phyloP scores from a whole-genome alignment of 2,329 filamentous ascomycete genomes.

The Ophiostoma sp. region DNA sequence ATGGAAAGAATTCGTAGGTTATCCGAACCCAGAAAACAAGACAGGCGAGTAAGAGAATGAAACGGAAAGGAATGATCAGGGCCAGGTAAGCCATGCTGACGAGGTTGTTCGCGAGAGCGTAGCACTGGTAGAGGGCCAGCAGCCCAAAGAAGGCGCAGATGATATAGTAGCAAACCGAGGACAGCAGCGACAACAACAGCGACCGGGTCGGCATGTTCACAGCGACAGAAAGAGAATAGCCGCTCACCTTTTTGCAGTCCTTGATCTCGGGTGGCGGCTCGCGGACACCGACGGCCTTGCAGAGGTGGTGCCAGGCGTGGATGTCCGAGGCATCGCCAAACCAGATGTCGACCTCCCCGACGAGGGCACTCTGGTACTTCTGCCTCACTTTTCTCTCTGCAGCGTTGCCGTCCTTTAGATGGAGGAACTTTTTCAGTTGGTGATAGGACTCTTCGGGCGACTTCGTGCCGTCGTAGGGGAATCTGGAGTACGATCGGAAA shows the following conservation, averaged over 20 bases:
- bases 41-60: neutral
- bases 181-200: neutral
- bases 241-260: slow-evolving; percentile 1
- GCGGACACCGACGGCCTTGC: slow-evolving; percentile 9
- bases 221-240: too few relatives aligned
- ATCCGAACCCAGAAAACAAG: neutral
- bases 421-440: neutral
- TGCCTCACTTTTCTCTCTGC: neutral
- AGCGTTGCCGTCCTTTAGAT: neutral
- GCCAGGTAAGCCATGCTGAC: neutral
- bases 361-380: slow-evolving; percentile 14
- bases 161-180: neutral
- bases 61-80: neutral
- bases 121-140: neutral
- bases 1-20: neutral
- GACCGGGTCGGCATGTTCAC: neutral
- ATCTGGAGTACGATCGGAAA: neutral
- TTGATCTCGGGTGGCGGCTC: neutral
- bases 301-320: slow-evolving; percentile 18
- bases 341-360: slow-evolving; percentile 18
- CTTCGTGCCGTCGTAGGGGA: neutral
- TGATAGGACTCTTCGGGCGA: slow-evolving; percentile 12
- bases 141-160: neutral
- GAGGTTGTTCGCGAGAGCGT: neutral
- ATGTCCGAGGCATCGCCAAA: slow-evolving; percentile 18